These are phyloP conservation scores for Chlamydomonas eustigma DNA, from an alignment of 139 green algal genomes.

Conservation along the genomic window DNA sequence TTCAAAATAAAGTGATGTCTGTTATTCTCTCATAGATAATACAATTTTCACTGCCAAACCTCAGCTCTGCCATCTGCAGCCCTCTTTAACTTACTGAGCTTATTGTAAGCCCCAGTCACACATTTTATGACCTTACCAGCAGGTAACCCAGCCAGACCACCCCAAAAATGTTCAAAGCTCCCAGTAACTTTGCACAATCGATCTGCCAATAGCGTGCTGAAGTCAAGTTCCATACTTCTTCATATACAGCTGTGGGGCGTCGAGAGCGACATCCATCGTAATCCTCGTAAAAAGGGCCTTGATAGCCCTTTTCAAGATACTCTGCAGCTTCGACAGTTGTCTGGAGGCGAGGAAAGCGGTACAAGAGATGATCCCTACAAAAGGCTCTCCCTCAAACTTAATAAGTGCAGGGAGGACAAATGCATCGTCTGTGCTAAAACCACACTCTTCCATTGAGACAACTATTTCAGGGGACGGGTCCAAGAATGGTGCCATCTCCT, in stretches of 20 bases:
- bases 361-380: slow-evolving; percentile 90
- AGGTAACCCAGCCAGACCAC: slow-evolving; percentile 60
- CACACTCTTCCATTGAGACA: too few species aligned
- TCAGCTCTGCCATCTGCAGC: neutral
- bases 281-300: neutral
- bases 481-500: too few species aligned
- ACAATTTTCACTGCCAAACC: neutral
- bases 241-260: neutral
- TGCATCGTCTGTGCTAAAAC: too few species aligned
- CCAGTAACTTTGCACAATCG: slow-evolving; percentile 51
- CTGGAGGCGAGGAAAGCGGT: slow-evolving; percentile 84
- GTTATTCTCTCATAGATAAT: neutral
- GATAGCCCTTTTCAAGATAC: too few species aligned
- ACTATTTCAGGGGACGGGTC: too few species aligned
- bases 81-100: neutral
- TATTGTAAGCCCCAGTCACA: neutral
- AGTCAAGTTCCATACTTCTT: slow-evolving; percentile 45
- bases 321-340: too few species aligned
- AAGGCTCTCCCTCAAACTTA: slow-evolving; percentile 73
- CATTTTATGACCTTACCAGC: slow-evolving; percentile 38
- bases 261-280: neutral
- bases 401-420: slow-evolving; percentile 89
- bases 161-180: slow-evolving; percentile 80
- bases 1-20: too few species aligned
- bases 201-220: slow-evolving; percentile 52